phyloP scores from a whole-genome alignment of 345 rosid species.

The Populus euphratica region DNA sequence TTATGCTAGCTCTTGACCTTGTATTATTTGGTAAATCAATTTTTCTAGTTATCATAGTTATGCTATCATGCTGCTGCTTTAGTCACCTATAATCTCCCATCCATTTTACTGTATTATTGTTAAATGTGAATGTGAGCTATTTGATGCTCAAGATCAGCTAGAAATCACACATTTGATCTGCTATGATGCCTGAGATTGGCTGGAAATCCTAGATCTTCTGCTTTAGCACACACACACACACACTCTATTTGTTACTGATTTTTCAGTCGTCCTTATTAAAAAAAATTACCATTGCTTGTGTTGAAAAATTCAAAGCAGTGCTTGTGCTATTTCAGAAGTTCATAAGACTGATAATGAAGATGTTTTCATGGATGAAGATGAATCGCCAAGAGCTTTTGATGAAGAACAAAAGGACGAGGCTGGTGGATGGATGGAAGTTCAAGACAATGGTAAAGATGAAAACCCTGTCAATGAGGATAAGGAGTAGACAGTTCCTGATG shows the following conservation, averaged over 20 bases:
- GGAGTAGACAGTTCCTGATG: constrained; percentile 71
- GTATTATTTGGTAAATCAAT: background rate
- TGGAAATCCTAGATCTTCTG: background rate
- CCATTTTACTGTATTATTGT: background rate
- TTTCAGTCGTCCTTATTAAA: background rate
- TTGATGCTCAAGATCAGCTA: background rate
- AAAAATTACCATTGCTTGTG: background rate
- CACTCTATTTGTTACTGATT: background rate
- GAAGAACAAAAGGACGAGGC: constrained; percentile 52
- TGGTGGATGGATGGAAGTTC: constrained; percentile 59
- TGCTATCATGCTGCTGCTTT: background rate
- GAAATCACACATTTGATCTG: background rate
- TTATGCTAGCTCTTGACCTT: background rate
- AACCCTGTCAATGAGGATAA: constrained; percentile 41
- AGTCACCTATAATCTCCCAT: background rate
- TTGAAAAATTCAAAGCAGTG: background rate
- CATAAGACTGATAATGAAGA: constrained; percentile 63
- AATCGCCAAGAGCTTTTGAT: constrained; percentile 51
- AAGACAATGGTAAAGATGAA: constrained; percentile 48
- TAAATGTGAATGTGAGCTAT: background rate
- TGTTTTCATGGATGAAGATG: constrained; percentile 93
- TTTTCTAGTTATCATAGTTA: background rate
- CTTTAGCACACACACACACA: background rate
- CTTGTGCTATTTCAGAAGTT: constrained; percentile 48
- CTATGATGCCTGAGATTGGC: background rate